Percentiles rank a stretch among this genome's conserved stretches.
These are phyloP conservation scores for Leishmania tropica DNA, from an alignment of 208 protist species.

Conservation along the genomic window DNA sequence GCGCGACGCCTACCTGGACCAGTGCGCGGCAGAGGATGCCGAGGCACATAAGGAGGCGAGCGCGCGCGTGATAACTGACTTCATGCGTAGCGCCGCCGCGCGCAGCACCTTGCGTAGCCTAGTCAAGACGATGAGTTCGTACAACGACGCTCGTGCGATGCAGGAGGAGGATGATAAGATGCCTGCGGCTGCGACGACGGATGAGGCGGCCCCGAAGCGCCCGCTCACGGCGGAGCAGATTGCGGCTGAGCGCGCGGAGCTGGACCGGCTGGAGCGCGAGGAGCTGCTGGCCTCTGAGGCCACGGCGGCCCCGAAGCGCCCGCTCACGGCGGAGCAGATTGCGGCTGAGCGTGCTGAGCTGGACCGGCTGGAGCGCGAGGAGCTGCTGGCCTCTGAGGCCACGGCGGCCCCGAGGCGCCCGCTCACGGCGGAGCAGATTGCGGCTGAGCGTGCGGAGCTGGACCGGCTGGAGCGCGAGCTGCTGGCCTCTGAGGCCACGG, in stretches of 20 bases:
- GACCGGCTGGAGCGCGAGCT: constrained; percentile 3
- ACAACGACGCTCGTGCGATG: constrained; percentile 27
- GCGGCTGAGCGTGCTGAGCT: constrained; percentile 2
- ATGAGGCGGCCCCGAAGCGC: not conserved
- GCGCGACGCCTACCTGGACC: constrained; percentile 27
- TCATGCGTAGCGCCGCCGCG: constrained; percentile 27
- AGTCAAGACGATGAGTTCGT: constrained; percentile 1
- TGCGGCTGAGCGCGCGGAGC: not conserved
- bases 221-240: constrained; percentile 7
- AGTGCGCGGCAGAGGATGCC: constrained; percentile 7
- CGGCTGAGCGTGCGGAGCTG: not conserved
- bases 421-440: constrained; percentile 18
- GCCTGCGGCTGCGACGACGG: not conserved
- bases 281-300: not conserved
- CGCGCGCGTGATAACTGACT: constrained; percentile 23
- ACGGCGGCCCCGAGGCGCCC: not conserved
- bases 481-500: too few species aligned
- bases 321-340: constrained; percentile 15
- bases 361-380: not conserved
- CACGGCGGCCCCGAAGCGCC: not conserved
- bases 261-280: not conserved
- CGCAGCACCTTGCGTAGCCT: constrained; percentile 12
- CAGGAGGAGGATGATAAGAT: constrained; percentile 14
- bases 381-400: not conserved
- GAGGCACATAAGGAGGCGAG: constrained; percentile 20